Evolutionary conservation across 257 asterid genomes (phyloP).

Genomic region (Cynanchum wilfordii): DNA sequence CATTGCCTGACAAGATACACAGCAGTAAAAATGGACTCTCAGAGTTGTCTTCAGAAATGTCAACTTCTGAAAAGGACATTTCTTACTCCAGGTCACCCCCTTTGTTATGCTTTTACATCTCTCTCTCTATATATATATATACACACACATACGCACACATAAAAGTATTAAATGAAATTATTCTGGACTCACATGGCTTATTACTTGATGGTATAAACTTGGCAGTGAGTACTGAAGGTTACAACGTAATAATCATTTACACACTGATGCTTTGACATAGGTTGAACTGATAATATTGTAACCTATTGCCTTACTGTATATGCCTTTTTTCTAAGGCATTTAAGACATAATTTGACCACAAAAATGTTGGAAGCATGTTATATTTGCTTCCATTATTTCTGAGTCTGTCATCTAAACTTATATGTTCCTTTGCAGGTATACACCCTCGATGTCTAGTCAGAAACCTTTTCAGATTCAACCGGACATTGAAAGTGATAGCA

Average conservation of each 20-base stretch:
- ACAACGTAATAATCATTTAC: neutral
- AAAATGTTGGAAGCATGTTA: neutral
- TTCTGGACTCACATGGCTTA: neutral
- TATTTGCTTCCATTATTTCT: neutral
- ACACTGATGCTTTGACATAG: neutral
- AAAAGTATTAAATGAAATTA: neutral
- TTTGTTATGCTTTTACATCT: neutral
- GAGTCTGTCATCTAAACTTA: neutral
- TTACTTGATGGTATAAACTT: neutral
- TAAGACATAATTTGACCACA: neutral
- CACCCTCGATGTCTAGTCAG: conserved; percentile 53
- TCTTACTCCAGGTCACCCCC: conserved; percentile 55
- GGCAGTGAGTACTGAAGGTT: neutral
- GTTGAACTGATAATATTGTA: neutral
- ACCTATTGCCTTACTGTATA: neutral
- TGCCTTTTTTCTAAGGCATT: neutral
- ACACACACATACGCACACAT: neutral
- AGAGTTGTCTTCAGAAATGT: conserved; percentile 57
- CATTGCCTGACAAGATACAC: conserved; percentile 30
- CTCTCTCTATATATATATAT: no score
- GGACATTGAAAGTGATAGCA: conserved; percentile 43
- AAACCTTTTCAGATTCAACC: conserved; percentile 47
- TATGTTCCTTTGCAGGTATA: conserved; percentile 39
- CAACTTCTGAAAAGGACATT: conserved; percentile 47
- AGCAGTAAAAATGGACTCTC: conserved; percentile 36